phyloP scores from a whole-genome alignment of 768 basidiomycete genomes.

The Lepiota venenata region DNA sequence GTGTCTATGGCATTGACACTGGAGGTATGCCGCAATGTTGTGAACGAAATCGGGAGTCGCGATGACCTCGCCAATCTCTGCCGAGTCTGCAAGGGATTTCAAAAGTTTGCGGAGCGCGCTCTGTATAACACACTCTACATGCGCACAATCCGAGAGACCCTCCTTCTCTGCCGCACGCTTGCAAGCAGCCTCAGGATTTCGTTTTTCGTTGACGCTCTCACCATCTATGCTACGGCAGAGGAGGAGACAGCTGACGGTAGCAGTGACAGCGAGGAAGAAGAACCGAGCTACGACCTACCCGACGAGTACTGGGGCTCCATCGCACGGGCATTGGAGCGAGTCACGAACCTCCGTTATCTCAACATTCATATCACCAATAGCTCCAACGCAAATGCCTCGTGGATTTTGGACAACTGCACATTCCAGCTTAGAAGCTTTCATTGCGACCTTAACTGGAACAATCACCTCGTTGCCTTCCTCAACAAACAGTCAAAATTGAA shows the following conservation, averaged over 20 bases:
- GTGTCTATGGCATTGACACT: conserved; percentile 54
- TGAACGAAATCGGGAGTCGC: conserved; percentile 46
- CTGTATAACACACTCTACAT: conserved; percentile 59
- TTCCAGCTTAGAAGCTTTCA: conserved; percentile 61
- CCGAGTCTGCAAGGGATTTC: conserved; percentile 55
- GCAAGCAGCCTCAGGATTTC: conserved; percentile 45
- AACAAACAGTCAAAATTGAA: conserved; percentile 41
- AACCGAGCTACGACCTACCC: conserved; percentile 21
- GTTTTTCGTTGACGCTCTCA: conserved; percentile 48
- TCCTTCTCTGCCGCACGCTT: conserved; percentile 46
- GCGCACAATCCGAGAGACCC: conserved; percentile 33
- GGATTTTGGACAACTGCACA: conserved; percentile 37
- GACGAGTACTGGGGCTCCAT: conserved; percentile 48
- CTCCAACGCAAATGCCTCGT: conserved; percentile 29
- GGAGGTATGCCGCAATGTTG: conserved; percentile 58
- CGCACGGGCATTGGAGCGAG: conserved; percentile 45
- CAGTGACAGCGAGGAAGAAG: conserved; percentile 22
- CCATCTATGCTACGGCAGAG: conserved; percentile 39
- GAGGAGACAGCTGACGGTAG: conserved; percentile 20
- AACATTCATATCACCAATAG: conserved; percentile 44
- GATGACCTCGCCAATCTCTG: conserved; percentile 55
- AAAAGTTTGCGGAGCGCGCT: conserved; percentile 48
- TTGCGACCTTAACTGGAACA: conserved; percentile 67
- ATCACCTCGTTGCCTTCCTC: conserved; percentile 49
- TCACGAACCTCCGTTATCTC: conserved; percentile 45